Evolutionary conservation across 805 yeast species (phyloP), one percentile per base, ranked within the genome.

Genomic region (Candida ovalis): DNA sequence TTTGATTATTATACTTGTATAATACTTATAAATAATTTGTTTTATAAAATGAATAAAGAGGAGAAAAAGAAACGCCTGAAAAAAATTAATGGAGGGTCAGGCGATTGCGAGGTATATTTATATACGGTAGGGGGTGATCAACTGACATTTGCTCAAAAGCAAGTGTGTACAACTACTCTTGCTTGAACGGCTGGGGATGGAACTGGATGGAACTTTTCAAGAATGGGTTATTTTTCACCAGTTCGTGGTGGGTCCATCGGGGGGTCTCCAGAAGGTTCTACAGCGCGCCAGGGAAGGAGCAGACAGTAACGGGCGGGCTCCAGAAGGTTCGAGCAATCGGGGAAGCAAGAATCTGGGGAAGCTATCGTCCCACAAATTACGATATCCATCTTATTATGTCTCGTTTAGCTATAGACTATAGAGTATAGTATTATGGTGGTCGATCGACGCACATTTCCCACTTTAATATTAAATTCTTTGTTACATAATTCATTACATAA

Each of bases 1-100:
- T 52, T 64, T 21, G 12, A 19, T 18, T 28, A 13, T 28, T 28
- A 27, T 15, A 40, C 18, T 17, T 27, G 4, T 30, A 13, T 32
- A 21, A 10, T 1, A 6, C 15, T 40, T 35, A 7, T 35, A 32
- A 32, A 7, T 15, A 15, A n/a, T 35, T 17, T 13, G 22, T 35
- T 17, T n/a, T 7, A 25, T 25, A 25, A 7, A 35, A 35, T 35
- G 19, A 17, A 35, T 35, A 35, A 18, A 30, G 17, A 17, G 38
- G 17, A 35, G 17, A 18, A 17, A 35, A 35, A n/a, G 22, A 35
- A 35, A 35, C 4, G 10, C 17, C 17, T 9, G 12, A n/a, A 18
- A 4, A 35, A 35, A 17, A 35, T 18, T 4, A 32, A 32, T 12
- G 18, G 12, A 32, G 18, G 15, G 12, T n/a, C 30, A 30, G 35